Percentiles rank a stretch among this genome's conserved stretches.
phyloP scores from a whole-genome alignment of 164 flowering plant species.

The Amborella trichopoda region DNA sequence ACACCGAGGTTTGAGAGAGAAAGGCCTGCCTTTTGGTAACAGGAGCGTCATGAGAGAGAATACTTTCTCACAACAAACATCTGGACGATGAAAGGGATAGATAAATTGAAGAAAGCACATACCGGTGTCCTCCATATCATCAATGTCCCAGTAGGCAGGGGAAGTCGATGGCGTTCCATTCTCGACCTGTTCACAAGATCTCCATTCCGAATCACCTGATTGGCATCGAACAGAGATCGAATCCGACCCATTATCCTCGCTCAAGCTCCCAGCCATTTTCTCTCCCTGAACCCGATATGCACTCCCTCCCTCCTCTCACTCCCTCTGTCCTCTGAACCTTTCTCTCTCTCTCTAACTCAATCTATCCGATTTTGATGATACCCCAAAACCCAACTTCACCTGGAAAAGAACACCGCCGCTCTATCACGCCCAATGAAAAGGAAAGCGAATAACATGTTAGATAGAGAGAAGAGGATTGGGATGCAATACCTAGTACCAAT shows the following conservation, averaged over 20 bases:
- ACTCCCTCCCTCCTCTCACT: background rate
- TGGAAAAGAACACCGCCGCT: no score
- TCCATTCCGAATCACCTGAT: slow-evolving; percentile 39
- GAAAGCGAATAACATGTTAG: no score
- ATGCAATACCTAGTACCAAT: no score
- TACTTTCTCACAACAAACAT: no score
- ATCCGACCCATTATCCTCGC: slow-evolving; percentile 27
- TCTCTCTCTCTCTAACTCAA: slow-evolving; percentile 2
- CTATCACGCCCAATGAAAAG: no score
- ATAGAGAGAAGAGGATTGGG: no score
- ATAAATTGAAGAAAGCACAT: background rate
- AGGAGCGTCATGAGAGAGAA: no score
- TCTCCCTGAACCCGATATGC: slow-evolving; percentile 11
- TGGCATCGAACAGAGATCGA: slow-evolving; percentile 24
- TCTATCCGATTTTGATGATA: no score
- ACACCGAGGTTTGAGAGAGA: background rate
- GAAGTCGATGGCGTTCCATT: slow-evolving; percentile 42
- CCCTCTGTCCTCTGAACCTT: background rate
- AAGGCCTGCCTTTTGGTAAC: no score
- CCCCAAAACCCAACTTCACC: no score
- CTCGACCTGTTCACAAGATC: slow-evolving; percentile 40
- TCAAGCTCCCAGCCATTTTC: slow-evolving; percentile 26
- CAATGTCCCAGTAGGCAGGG: slow-evolving; percentile 43
- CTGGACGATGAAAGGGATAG: background rate
- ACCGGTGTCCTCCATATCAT: slow-evolving; percentile 28